A percentile compares a stretch with the other conserved stretches of the same genome.
Evolutionary conservation across 2,329 filamentous ascomycete species (phyloP).

Genomic region (Paracoccidioides brasiliensis): DNA sequence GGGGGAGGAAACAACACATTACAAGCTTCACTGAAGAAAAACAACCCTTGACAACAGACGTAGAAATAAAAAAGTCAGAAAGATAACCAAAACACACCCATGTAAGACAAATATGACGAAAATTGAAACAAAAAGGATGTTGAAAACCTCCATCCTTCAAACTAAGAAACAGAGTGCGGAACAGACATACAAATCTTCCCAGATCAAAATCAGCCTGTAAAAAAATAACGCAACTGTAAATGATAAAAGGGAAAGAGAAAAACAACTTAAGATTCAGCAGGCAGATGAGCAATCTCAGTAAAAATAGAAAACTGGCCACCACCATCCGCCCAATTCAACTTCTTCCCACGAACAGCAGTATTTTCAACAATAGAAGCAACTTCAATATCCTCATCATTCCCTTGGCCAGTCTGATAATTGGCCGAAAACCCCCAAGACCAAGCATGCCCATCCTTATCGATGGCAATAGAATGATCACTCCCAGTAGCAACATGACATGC

Average conservation of each 20-base stretch:
- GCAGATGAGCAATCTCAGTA: conserved; percentile 19
- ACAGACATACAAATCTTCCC: no score
- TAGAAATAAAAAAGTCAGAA: no score
- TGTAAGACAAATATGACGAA: no score
- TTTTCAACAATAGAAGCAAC: conserved; percentile 72
- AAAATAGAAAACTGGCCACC: conserved; percentile 60
- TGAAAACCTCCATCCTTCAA: no score
- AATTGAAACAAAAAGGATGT: no score
- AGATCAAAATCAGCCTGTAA: no score
- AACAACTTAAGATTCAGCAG: neutral
- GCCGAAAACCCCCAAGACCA: conserved; percentile 71
- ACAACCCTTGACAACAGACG: no score
- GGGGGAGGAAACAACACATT: no score
- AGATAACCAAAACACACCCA: no score
- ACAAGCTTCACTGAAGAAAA: no score
- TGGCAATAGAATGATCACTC: conserved; percentile 59
- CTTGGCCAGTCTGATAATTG: conserved; percentile 69
- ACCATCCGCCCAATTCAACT: conserved; percentile 66
- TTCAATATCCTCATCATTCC: conserved; percentile 64
- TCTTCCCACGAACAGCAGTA: conserved; percentile 61
- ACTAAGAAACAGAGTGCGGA: no score
- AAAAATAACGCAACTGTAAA: neutral
- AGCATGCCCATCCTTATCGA: conserved; percentile 55
- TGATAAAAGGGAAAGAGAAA: neutral
- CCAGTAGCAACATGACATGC: conserved; percentile 48